Base-by-base conservation (phyloP, 2,329 filamentous ascomycete species). In the Fusarium redolens region DNA sequence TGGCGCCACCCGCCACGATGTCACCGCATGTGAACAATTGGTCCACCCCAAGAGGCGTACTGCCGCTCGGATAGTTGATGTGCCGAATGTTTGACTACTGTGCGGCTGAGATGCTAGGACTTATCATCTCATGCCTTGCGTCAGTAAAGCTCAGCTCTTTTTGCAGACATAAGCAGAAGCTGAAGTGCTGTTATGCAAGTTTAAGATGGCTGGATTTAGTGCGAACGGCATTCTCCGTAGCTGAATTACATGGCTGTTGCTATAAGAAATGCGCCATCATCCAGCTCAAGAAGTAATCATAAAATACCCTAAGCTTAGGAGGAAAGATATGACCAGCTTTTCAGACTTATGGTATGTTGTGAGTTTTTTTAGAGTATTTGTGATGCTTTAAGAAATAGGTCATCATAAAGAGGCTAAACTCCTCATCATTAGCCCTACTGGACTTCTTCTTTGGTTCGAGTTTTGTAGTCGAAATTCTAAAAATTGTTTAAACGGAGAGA, bases 311-410 rank as follows among this genome's bases (percentile, higher is more conserved):
- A 9, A 22, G 4, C 10, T 30, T 40, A 18, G n/a, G 10, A 20
- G 8, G 2, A 11, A 11, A 7, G 10, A 5, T 7, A 33, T 13
- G 20, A 7, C 30, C 20, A 10, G 30, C 11, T 18, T 2, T 12
- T 33, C 15, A 18, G 18, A 4, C 4, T 9, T 7, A 3, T 10
- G 3, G 3, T 11, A 22, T 2, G n/a, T 14, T 18, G 7, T 18
- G n/a, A n/a, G n/a, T 14, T 18, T 28, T 28, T 7, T 8, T 8
- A 22, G 30, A 50, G n/a, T 5, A 10, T 4, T 3, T 22, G 13
- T 18, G n/a, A 10, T 50, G 11, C 11, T 22, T 22, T 5, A 11
- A 12, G 14, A 1, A 10, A 7, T 10, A 33, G 6, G n/a, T 15
- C 5, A 7, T 4, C n/a, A 20, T 51, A 25, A 18, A 12, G 22